Base-by-base conservation (phyloP, 176 grass and related monocot genomes). In the Aegilops sharonensis region DNA sequence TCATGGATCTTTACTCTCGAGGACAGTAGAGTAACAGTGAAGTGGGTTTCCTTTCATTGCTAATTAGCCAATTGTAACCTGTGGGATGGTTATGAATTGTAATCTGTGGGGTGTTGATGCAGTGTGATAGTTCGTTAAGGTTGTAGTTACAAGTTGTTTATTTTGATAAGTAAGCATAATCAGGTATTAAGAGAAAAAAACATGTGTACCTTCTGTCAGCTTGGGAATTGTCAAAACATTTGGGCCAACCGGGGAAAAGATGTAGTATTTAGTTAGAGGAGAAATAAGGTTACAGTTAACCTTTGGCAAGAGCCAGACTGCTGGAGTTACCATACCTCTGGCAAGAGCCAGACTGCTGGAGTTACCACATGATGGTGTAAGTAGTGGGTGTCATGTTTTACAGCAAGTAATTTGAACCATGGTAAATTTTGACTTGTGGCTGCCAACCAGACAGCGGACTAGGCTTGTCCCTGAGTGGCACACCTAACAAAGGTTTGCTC, bases 401-500 rank as follows among this genome's bases (percentile, higher is more conserved):
- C 24, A 9, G 79, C 42, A 65, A 87, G 34, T 72, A 88, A 72
- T 43, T 78, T 71, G 30, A 13, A 13, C 74, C 65, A 4, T 84
- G 66, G 34, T 64, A 90, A 84, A 59, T 61, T 32, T 85, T 80
- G 37, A 67, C 11, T 18, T 87, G 17, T 80, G 56, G 59, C 79
- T 30, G 72, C 75, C 67, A 84, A 66, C 75, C 68, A 47, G 21
- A 79, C 45, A 65, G 11, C 65, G 5, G 34, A 36, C 18, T 45
- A 79, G 24, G 14, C 59, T 84, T 87, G 42, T 60, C 14, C 52
- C 6, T 90, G 2, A 24, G n/a, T 36, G 14, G 29, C 73, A 64
- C 74, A 84, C 75, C 80, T 83, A 87, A 83, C 27, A 61, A 56
- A 83, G 75, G 9, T 60, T 87, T 27, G 35, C 79, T 70, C 80